These are phyloP conservation scores for Lactuca saligna DNA, from an alignment of 129 eudicot species.

Conservation along the genomic window DNA sequence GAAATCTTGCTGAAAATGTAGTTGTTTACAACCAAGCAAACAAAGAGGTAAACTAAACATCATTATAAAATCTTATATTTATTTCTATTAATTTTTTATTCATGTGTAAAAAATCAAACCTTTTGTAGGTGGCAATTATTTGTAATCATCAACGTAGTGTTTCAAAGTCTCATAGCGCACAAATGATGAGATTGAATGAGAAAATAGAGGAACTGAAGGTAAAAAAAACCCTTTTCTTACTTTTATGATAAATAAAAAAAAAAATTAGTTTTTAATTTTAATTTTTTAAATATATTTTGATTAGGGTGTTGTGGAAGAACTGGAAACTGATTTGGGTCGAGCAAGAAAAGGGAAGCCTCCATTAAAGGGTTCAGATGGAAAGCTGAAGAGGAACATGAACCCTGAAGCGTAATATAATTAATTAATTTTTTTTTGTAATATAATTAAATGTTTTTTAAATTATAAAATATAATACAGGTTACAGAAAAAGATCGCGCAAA, in stretches of 20 bases:
- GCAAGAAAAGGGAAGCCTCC: conserved; percentile 97
- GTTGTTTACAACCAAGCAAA: conserved; percentile 79
- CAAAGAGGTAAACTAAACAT: conserved; percentile 62
- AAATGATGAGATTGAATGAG: conserved; percentile 61
- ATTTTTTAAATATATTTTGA: neutral
- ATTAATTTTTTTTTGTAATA: neutral
- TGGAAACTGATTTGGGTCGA: conserved; percentile 66
- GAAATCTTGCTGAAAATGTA: conserved; percentile 71
- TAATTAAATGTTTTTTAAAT: too few relatives aligned
- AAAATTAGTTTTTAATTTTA: neutral
- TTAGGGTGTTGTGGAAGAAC: conserved; percentile 66
- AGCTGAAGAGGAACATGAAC: conserved; percentile 68
- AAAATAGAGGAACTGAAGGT: conserved; percentile 90
- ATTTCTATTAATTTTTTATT: neutral
- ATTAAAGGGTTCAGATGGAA: conserved; percentile 71
- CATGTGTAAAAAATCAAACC: neutral
- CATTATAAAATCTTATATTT: conserved; percentile 5
- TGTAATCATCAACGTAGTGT: conserved; percentile 98
- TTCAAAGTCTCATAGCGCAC: conserved; percentile 82
- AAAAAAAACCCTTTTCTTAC: neutral
- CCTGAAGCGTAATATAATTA: conserved; percentile 81
- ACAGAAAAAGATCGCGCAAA: conserved; percentile 74
- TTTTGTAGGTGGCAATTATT: conserved; percentile 86
- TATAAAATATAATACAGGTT: conserved; percentile 49
- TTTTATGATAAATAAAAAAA: neutral